Evolutionary conservation across 345 rosid species (phyloP), one percentile per base, ranked within the genome.

Genomic region (Litchi chinensis): DNA sequence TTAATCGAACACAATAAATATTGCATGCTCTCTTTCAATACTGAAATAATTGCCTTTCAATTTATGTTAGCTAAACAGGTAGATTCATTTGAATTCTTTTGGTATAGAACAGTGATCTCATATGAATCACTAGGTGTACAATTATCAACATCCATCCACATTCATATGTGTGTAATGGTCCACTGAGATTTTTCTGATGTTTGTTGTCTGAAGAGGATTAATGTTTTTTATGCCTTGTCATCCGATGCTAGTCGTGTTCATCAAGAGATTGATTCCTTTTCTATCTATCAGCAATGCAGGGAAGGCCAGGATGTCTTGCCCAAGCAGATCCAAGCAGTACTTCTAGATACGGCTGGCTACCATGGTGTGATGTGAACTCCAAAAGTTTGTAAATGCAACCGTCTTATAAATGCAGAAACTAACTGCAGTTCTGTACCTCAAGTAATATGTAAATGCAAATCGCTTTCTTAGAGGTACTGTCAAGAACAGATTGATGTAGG

Each of bases 241-340:
- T 39, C 13, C 3, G 16, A 19, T 52, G n/a, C 32, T 39, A 56
- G 21, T 32, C 6, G 44, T 79, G 44, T 8, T 68, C 24, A 76
- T 79, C 39, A n/a, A 67, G 65, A 77, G 22, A 71, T 40, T 73
- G 64, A 80, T 76, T 63, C 67, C 28, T 62, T 62, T 41, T 40
- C 19, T 5, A 67, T 65, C 77, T 73, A 76, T 57, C 94, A 95
- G 98, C 99, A 93, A 93, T 88, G 96, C 82, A 87, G 86, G 85
- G 98, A 92, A 85, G 98, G 96, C 62, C 91, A 92, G 76, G 97
- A 93, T 68, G 89, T 91, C 54, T 19, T 84, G 60, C 97, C 98
- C 11, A 98, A 95, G 85, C 97, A 95, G 76, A 93, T 95, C 90
- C 91, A 93, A 87, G 92, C 98, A n/a, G 88, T 88, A 59, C 98